phyloP scores from a whole-genome alignment of 768 basidiomycete genomes.

The Butyriboletus loyo region DNA sequence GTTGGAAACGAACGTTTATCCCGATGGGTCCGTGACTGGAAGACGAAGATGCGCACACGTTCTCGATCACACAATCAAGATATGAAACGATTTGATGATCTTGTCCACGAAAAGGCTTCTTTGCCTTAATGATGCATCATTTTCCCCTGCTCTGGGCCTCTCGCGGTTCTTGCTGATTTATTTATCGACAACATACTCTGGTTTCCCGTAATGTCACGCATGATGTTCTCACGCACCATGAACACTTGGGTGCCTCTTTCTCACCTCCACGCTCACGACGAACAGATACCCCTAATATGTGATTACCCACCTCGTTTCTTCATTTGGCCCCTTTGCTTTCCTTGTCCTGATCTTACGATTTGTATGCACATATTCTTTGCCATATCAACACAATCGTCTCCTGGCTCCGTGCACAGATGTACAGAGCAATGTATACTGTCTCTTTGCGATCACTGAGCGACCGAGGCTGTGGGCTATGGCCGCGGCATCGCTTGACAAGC shows the following conservation, averaged over 20 bases:
- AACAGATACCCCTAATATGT: constrained; percentile 34
- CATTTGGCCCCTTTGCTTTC: constrained; percentile 3
- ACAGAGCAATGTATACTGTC: constrained; percentile 14
- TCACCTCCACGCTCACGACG: constrained; percentile 17
- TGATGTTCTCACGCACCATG: constrained; percentile 18
- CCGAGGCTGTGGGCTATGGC: constrained; percentile 7
- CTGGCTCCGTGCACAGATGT: constrained; percentile 7
- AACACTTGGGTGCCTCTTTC: constrained; percentile 13
- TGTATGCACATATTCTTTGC: constrained; percentile 28
- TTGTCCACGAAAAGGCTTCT: constrained; percentile 54
- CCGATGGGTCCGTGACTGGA: constrained; percentile 69
- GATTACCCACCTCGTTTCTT: constrained; percentile 27
- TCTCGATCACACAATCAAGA: constrained; percentile 51
- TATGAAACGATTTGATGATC: constrained; percentile 45
- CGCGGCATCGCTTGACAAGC: constrained; percentile 14
- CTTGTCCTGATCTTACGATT: constrained; percentile 19
- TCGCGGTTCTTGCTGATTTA: constrained; percentile 18
- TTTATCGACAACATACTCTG: constrained; percentile 15
- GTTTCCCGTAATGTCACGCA: constrained; percentile 22
- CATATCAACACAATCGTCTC: constrained; percentile 3
- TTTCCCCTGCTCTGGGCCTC: constrained; percentile 12
- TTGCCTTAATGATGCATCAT: constrained; percentile 23
- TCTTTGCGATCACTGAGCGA: constrained; percentile 9
- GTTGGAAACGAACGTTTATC: constrained; percentile 36
- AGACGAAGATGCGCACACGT: constrained; percentile 52